Evolutionary conservation across 2,329 filamentous ascomycete species (phyloP).

Genomic region (Amauroascus verrucosus): DNA sequence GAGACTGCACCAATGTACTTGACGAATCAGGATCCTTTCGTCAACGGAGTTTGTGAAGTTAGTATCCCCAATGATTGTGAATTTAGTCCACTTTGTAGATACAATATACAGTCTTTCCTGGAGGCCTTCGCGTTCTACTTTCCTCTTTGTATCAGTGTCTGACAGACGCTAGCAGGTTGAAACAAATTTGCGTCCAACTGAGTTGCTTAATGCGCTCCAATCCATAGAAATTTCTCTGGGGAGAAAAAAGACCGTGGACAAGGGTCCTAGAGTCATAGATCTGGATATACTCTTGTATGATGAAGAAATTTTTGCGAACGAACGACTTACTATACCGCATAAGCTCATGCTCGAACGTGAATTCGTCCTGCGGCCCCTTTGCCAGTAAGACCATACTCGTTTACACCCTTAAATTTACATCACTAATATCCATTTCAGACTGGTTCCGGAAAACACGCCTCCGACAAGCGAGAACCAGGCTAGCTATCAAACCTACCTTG

Average conservation of each 20-base stretch:
- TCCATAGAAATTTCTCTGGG: constrained; percentile 71
- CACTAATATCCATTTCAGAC: constrained; percentile 3
- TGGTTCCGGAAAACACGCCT: constrained; percentile 24
- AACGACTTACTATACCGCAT: constrained; percentile 76
- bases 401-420: background rate
- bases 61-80: constrained; percentile 26
- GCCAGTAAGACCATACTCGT: constrained; percentile 32
- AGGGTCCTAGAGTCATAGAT: constrained; percentile 90
- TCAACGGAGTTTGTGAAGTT: constrained; percentile 90
- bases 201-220: constrained; percentile 71
- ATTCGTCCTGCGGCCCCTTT: constrained; percentile 81
- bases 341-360: constrained; percentile 76
- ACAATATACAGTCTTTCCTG: background rate
- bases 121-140: background rate
- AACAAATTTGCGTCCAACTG: constrained; percentile 63
- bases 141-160: constrained; percentile 6
- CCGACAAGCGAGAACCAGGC: constrained; percentile 23
- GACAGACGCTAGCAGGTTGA: constrained; percentile 51
- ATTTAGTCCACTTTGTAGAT: constrained; percentile 2
- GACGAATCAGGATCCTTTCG: constrained; percentile 71
- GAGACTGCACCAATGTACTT: constrained; percentile 98
- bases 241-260: constrained; percentile 74
- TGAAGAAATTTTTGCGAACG: constrained; percentile 52
- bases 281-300: constrained; percentile 84
- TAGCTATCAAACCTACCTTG: constrained; percentile 29